A percentile compares a stretch with the other conserved stretches of the same genome.
phyloP scores from a whole-genome alignment of 2,329 filamentous ascomycete species.

The Berkeleyomyces basicola region DNA sequence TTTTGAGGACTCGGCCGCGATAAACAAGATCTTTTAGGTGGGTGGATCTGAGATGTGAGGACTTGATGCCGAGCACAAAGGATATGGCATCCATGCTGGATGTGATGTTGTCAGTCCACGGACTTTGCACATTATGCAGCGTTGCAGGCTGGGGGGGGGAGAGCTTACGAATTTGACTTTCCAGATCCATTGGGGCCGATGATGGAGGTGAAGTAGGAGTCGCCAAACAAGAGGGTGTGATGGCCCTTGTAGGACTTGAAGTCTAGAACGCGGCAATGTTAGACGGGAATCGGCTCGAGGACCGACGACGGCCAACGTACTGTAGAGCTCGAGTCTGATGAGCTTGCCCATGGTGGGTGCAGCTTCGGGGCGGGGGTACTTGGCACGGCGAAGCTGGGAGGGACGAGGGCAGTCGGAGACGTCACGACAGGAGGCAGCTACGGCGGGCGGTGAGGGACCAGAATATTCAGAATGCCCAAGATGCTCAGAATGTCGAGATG shows the following conservation, averaged over 20 bases:
- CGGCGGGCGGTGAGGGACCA: background rate
- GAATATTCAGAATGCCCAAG: background rate
- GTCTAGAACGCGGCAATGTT: conserved; percentile 34
- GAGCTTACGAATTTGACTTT: conserved; percentile 81
- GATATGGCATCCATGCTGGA: conserved; percentile 95
- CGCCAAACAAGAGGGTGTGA: conserved; percentile 83
- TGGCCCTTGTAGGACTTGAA: conserved; percentile 99
- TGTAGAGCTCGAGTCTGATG: conserved; percentile 84
- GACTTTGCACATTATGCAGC: no score
- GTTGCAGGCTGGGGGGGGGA: background rate
- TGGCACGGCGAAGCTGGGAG: background rate
- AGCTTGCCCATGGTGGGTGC: conserved; percentile 69
- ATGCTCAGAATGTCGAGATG: background rate
- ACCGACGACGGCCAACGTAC: conserved; percentile 32
- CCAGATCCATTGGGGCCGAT: conserved; percentile 99
- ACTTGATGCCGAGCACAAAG: conserved; percentile 96
- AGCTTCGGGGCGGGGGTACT: background rate
- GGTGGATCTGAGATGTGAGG: conserved; percentile 86
- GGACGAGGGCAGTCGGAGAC: background rate
- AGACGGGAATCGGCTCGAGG: background rate
- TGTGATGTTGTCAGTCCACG: conserved; percentile 4
- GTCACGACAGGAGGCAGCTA: background rate
- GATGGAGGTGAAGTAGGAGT: conserved; percentile 98
- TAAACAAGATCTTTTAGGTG: conserved; percentile 93
- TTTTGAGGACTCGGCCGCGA: conserved; percentile 81